phyloP scores from a whole-genome alignment of 2,329 filamentous ascomycete genomes.

The Botryotinia convoluta region DNA sequence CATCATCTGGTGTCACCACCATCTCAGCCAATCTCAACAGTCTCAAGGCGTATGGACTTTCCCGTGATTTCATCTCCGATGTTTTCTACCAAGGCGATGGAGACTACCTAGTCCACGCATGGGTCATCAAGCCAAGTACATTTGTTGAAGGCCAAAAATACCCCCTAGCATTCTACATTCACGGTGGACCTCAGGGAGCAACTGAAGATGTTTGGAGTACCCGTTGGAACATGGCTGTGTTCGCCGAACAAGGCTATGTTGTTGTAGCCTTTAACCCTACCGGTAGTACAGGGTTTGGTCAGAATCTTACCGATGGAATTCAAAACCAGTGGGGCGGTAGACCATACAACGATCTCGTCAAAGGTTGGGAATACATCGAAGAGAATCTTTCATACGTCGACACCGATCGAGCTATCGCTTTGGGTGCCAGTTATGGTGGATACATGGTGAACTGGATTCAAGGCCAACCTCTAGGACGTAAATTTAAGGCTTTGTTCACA shows the following conservation, averaged over 20 bases:
- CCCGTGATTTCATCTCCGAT: constrained; percentile 29
- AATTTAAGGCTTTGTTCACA: constrained; percentile 63
- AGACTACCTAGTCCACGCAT: constrained; percentile 30
- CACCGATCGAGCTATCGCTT: constrained; percentile 62
- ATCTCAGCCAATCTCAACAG: constrained; percentile 24
- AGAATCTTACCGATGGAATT: constrained; percentile 59
- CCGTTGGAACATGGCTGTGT: constrained; percentile 79
- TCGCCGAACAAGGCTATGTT: constrained; percentile 81
- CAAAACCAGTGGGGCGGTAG: constrained; percentile 46
- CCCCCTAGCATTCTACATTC: constrained; percentile 72
- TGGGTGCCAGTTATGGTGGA: constrained; percentile 70
- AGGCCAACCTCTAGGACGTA: constrained; percentile 73
- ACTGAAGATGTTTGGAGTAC: constrained; percentile 76
- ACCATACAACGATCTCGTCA: constrained; percentile 77
- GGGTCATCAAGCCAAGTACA: constrained; percentile 28
- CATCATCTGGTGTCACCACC: constrained; percentile 27
- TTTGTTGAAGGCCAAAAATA: constrained; percentile 71
- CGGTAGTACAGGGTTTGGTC: constrained; percentile 72
- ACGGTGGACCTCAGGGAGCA: constrained; percentile 76
- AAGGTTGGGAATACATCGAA: constrained; percentile 69
- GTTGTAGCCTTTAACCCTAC: constrained; percentile 77
- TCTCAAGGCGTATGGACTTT: constrained; percentile 28
- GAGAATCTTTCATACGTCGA: constrained; percentile 64
- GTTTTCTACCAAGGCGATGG: constrained; percentile 31
- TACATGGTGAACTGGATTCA: constrained; percentile 88